Base-by-base conservation (phyloP, 768 basidiomycete genomes). In the Suillus variegatus region DNA sequence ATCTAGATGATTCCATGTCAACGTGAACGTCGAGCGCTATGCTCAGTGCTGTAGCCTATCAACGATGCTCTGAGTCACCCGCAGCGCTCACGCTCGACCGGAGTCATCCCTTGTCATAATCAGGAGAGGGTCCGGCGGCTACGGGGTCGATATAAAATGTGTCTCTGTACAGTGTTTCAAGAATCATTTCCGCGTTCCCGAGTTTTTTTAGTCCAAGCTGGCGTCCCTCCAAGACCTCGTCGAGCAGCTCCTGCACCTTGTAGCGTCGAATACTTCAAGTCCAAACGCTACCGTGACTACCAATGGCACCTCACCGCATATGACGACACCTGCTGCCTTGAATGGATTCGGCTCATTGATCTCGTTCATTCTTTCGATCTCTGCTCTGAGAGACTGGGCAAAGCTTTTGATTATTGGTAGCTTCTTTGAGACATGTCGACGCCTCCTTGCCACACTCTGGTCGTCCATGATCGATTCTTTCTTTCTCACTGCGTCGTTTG, bases 381-480 rank as follows among this genome's bases (percentile, higher is more conserved):
- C 83, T 20, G 88, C 85, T 14, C 70, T 89, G 35, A 76, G 80
- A 14, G 89, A 92, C 70, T 90, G 90, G 86, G 64, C 86, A 7
- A 85, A 90, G 68, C 79, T 93, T 63, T 69, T 91, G 61, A 71
- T 88, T 25, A 75, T 91, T 43, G 91, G 91, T 60, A 85, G 87
- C 18, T 67, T 83, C 38, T 71, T 93, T 54, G 91, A 91, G 72
- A 83, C 81, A 0, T 79, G 79, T 43, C 84, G 90, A 9, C 84
- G 89, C 7, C 28, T 82, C 13, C 74, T 80, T 2, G 76, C 80
- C 44, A 66, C 77, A 2, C 51, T 78, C 4, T 90, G 87, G 79
- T 64, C 75, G 32, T 77, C 75, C 40, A 28, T 84, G 40, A 76
- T 82, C 67, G 78, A 82, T 46, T 82, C 84, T 9, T 84, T 91